phyloP scores from a whole-genome alignment of 106 monocot genomes.

The Dendrobium officinale region DNA sequence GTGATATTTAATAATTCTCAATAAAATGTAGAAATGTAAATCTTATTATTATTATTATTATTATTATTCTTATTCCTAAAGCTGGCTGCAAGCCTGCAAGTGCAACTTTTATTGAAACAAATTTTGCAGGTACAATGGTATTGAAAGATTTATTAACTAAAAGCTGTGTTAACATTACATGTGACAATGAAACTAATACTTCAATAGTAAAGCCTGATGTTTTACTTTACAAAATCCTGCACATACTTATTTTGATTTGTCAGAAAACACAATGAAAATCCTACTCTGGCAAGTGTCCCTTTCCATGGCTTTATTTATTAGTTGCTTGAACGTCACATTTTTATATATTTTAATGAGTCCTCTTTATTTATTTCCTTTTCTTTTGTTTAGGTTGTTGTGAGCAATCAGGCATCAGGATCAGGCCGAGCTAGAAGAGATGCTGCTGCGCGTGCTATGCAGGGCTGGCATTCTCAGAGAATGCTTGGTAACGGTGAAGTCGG shows the following conservation, averaged over 20 bases:
- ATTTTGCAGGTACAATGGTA: neutral
- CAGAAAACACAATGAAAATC: no score
- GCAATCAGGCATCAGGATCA: constrained; percentile 51
- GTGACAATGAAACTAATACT: neutral
- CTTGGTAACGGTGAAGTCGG: constrained; percentile 83
- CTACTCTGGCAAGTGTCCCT: no score
- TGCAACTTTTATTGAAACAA: neutral
- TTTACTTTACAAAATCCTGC: neutral
- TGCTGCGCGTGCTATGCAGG: constrained; percentile 97
- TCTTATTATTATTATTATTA: neutral
- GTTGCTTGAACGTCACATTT: neutral
- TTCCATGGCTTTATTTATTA: neutral
- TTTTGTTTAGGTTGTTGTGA: constrained; percentile 28
- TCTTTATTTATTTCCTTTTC: neutral
- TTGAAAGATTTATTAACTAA: neutral
- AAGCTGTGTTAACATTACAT: neutral
- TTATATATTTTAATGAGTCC: neutral
- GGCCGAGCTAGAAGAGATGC: constrained; percentile 92
- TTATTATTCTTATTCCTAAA: neutral
- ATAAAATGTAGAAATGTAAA: neutral
- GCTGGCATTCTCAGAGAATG: constrained; percentile 83
- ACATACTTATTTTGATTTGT: neutral
- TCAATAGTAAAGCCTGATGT: neutral
- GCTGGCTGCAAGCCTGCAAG: neutral
- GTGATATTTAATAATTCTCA: neutral